A percentile compares a stretch with the other conserved stretches of the same genome.
Evolutionary conservation across 2,329 filamentous ascomycete species (phyloP).

Genomic region (Ophiobolus disseminans): DNA sequence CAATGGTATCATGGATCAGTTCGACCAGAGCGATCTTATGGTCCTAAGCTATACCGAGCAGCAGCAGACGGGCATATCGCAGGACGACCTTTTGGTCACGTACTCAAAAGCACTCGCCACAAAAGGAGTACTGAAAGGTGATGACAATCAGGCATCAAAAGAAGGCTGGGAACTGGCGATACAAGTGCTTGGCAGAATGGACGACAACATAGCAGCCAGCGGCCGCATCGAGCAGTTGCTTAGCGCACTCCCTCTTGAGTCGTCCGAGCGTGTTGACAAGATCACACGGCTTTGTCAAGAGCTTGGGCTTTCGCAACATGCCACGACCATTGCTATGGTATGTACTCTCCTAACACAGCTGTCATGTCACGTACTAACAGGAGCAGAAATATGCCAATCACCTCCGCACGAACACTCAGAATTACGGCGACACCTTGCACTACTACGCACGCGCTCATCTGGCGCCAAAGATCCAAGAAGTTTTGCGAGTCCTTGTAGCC

Average conservation of each 20-base stretch:
- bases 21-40: slow-evolving; percentile 85
- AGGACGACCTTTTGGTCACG: slow-evolving; percentile 77
- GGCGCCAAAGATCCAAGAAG: slow-evolving; percentile 78
- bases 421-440: slow-evolving; percentile 85
- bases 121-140: slow-evolving; percentile 52
- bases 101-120: slow-evolving; percentile 72
- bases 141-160: slow-evolving; percentile 38
- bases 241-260: slow-evolving; percentile 73
- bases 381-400: slow-evolving; percentile 80
- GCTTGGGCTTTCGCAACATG: slow-evolving; percentile 79
- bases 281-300: slow-evolving; percentile 79
- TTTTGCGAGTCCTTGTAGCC: slow-evolving; percentile 85
- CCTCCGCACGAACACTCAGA: slow-evolving; percentile 73
- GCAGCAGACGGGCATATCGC: slow-evolving; percentile 60
- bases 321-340: slow-evolving; percentile 83
- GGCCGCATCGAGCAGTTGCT: slow-evolving; percentile 77
- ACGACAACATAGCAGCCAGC: slow-evolving; percentile 73
- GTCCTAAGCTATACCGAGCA: slow-evolving; percentile 69
- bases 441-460: slow-evolving; percentile 90
- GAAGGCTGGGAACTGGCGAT: slow-evolving; percentile 93
- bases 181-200: slow-evolving; percentile 80
- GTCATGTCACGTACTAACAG: slow-evolving; percentile 23
- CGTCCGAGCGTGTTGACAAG: slow-evolving; percentile 77
- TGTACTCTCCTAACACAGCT: slow-evolving; percentile 35
- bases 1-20: slow-evolving; percentile 65